Conservation (phyloP, 768 basidiomycete genomes). For the Kockovaella imperatae region DNA sequence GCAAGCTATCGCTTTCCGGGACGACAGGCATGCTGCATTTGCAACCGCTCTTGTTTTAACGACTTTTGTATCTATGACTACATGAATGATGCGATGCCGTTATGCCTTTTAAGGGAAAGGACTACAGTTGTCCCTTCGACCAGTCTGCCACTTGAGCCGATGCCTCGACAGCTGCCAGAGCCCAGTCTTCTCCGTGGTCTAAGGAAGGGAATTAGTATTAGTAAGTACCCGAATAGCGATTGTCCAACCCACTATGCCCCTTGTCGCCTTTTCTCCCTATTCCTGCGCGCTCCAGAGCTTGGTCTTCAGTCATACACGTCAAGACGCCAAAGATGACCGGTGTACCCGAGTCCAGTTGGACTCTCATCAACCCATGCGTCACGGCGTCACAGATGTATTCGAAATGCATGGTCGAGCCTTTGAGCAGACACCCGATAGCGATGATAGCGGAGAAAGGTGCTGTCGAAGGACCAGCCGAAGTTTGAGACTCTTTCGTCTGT, state of each 20-base stretch:
- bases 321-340: constrained; percentile 96
- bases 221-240: neutral
- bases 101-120: neutral
- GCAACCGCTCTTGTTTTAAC: no score
- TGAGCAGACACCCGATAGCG: constrained; percentile 96
- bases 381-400: constrained; percentile 97
- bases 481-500: constrained; percentile 22
- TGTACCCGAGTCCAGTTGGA: constrained; percentile 85
- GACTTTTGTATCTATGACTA: neutral
- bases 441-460: constrained; percentile 86
- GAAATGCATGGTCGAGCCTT: constrained; percentile 97
- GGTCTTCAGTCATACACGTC: constrained; percentile 84
- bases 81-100: neutral
- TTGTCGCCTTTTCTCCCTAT: constrained; percentile 59
- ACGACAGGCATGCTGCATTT: no score
- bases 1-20: no score
- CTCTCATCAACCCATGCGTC: constrained; percentile 85
- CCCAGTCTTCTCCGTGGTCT: constrained; percentile 92
- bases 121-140: constrained; percentile 30
- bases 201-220: neutral
- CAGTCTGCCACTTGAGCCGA: constrained; percentile 34
- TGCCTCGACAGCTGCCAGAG: constrained; percentile 79
- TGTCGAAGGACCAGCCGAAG: constrained; percentile 42
- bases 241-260: constrained; percentile 62
- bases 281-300: constrained; percentile 91